A percentile compares a stretch with the other conserved stretches of the same genome.
These are phyloP conservation scores for Lachnellula occidentalis DNA, from an alignment of 2,329 filamentous ascomycete species.

Conservation along the genomic window DNA sequence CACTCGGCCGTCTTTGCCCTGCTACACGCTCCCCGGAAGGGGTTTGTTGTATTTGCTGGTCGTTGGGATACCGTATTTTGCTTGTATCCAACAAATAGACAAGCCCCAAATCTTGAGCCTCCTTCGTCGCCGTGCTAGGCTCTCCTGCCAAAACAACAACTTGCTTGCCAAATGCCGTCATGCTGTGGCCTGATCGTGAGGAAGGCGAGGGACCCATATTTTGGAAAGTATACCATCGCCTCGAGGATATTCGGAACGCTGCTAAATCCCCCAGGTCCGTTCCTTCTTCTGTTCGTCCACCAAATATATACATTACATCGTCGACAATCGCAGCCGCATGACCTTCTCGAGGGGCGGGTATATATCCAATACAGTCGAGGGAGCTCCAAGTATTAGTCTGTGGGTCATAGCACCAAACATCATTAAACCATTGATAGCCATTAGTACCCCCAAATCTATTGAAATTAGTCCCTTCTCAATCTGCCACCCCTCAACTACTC, in stretches of 20 bases:
- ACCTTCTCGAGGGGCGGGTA: constrained; percentile 87
- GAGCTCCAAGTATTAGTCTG: constrained; percentile 77
- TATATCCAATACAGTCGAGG: constrained; percentile 95
- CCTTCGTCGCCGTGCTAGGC: constrained; percentile 77
- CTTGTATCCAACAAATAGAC: constrained; percentile 90
- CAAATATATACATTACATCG: constrained; percentile 99
- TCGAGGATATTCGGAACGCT: constrained; percentile 74
- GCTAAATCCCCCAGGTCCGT: constrained; percentile 88
- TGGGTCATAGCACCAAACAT: constrained; percentile 95
- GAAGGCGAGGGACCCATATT: constrained; percentile 98
- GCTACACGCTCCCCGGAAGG: constrained; percentile 37
- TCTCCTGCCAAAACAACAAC: constrained; percentile 91
- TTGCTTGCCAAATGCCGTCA: constrained; percentile 91
- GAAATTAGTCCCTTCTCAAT: constrained; percentile 13
- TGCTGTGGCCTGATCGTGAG: constrained; percentile 89
- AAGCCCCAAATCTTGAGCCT: constrained; percentile 78
- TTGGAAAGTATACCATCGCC: constrained; percentile 98
- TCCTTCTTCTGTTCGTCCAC: constrained; percentile 89
- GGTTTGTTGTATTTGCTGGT: constrained; percentile 40
- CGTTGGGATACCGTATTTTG: constrained; percentile 94
- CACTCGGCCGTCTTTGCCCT: constrained; percentile 36
- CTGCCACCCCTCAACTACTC: constrained; percentile 36
- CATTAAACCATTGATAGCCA: constrained; percentile 95
- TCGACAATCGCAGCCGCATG: constrained; percentile 90
- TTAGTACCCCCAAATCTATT: constrained; percentile 93